Evolutionary conservation across 1,284 basidiomycete genomes (phyloP).

Genomic region (Cutaneotrichosporon arboriforme): DNA sequence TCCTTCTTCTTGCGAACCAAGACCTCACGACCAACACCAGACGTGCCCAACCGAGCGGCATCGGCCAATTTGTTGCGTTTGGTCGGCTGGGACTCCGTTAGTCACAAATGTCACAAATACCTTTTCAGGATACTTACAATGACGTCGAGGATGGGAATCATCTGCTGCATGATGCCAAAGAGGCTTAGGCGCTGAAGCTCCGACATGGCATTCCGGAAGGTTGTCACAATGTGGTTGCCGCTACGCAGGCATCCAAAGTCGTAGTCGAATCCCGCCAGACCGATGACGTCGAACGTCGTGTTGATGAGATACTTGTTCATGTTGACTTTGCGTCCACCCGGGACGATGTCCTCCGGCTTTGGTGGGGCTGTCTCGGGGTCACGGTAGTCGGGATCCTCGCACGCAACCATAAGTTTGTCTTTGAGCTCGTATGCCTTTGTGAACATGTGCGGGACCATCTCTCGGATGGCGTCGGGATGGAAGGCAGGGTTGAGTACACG

Average conservation of each 20-base stretch:
- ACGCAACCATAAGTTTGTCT: slow-evolving; percentile 54
- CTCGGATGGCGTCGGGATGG: slow-evolving; percentile 38
- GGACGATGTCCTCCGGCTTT: slow-evolving; percentile 12
- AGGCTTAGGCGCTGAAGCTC: slow-evolving; percentile 1
- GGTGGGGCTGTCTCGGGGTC: slow-evolving; percentile 9
- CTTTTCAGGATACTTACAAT: slow-evolving; percentile 29
- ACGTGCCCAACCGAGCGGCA: not conserved
- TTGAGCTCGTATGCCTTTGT: slow-evolving; percentile 56
- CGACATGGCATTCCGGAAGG: slow-evolving; percentile 6
- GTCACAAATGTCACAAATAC: slow-evolving; percentile 20
- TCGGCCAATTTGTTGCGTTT: slow-evolving; percentile 4
- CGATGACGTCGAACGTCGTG: slow-evolving; percentile 64
- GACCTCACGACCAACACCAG: not conserved
- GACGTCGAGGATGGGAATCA: slow-evolving; percentile 42
- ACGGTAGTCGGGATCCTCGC: slow-evolving; percentile 50
- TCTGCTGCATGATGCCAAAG: slow-evolving; percentile 55
- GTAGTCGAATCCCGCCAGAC: slow-evolving; percentile 62
- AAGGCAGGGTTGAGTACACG: slow-evolving; percentile 48
- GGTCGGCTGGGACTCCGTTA: not conserved
- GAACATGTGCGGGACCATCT: slow-evolving; percentile 56
- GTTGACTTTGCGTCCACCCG: slow-evolving; percentile 16
- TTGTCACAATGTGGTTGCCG: slow-evolving; percentile 49
- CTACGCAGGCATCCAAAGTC: slow-evolving; percentile 44
- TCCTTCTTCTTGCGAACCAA: not conserved
- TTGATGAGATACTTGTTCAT: slow-evolving; percentile 25